phyloP scores from a whole-genome alignment of 2,329 filamentous ascomycete genomes.

The Elsinoe ampelina region DNA sequence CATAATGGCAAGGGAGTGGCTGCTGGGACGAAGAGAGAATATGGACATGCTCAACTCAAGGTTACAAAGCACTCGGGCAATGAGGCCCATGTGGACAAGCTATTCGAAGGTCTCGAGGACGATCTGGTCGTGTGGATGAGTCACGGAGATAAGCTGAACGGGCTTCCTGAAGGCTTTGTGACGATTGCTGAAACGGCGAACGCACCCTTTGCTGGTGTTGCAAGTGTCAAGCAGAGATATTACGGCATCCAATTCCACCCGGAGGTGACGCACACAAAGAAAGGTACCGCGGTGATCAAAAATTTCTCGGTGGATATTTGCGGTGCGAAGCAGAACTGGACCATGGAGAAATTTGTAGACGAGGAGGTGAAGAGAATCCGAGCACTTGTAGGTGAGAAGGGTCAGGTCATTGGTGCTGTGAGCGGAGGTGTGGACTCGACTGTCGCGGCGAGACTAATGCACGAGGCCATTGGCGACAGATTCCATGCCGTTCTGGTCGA shows the following conservation, averaged over 20 bases:
- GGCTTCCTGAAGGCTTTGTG: conserved; percentile 63
- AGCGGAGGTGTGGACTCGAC: conserved; percentile 84
- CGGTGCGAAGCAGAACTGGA: conserved; percentile 66
- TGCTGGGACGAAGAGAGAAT: conserved; percentile 59
- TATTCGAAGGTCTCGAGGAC: conserved; percentile 69
- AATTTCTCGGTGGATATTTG: conserved; percentile 87
- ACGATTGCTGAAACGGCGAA: conserved; percentile 67
- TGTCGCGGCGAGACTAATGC: conserved; percentile 77
- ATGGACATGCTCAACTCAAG: conserved; percentile 59
- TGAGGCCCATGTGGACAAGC: conserved; percentile 57
- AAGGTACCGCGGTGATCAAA: conserved; percentile 59
- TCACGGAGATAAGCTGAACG: conserved; percentile 75
- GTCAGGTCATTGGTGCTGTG: conserved; percentile 72
- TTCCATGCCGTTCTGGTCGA: conserved; percentile 82
- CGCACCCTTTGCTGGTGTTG: conserved; percentile 71
- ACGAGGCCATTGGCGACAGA: conserved; percentile 73
- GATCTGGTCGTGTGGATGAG: conserved; percentile 73
- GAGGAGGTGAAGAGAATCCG: conserved; percentile 75
- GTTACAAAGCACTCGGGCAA: conserved; percentile 48
- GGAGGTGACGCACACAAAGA: conserved; percentile 65
- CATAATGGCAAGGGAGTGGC: conserved; percentile 57
- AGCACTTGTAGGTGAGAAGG: conserved; percentile 68
- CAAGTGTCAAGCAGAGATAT: conserved; percentile 58
- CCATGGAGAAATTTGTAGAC: conserved; percentile 73
- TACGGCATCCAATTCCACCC: conserved; percentile 88